phyloP scores from a whole-genome alignment of 2,329 filamentous ascomycete species.

The Colletotrichum limetticola region DNA sequence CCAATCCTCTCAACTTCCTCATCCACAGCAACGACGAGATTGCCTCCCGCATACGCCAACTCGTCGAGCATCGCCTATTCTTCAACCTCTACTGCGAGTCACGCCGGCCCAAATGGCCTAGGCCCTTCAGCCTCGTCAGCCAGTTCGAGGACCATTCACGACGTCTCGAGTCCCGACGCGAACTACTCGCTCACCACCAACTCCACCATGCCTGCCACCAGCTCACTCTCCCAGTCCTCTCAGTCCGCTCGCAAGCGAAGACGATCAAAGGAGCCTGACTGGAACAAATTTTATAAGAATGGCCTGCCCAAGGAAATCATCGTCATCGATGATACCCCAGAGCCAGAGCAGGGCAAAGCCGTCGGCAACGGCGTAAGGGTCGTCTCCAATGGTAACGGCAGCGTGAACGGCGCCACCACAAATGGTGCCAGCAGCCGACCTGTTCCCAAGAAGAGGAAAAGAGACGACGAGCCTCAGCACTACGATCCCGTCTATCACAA shows the following conservation, averaged over 20 bases:
- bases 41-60: constrained; percentile 45
- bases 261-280: constrained; percentile 75
- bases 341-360: constrained; percentile 53
- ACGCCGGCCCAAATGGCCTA: constrained; percentile 49
- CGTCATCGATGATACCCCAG: constrained; percentile 81
- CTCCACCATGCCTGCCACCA: constrained; percentile 48
- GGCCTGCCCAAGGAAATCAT: constrained; percentile 87
- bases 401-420: constrained; percentile 41
- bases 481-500: constrained; percentile 80
- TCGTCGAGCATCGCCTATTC: constrained; percentile 44
- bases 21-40: constrained; percentile 48
- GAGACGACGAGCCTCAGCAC: constrained; percentile 62
- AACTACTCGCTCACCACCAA: constrained; percentile 40
- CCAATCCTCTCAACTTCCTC: constrained; percentile 52
- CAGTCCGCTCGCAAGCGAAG: constrained; percentile 59
- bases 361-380: constrained; percentile 53
- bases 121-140: constrained; percentile 44
- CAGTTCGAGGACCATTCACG: constrained; percentile 44
- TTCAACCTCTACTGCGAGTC: constrained; percentile 34
- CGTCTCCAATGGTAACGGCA: constrained; percentile 46
- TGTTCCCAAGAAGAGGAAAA: constrained; percentile 80
- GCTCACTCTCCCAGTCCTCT: constrained; percentile 32
- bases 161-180: constrained; percentile 44
- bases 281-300: constrained; percentile 85
- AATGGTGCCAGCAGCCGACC: constrained; percentile 54